phyloP scores from a whole-genome alignment of 352 stramenopile genomes.

The Phytophthora colocasiae region DNA sequence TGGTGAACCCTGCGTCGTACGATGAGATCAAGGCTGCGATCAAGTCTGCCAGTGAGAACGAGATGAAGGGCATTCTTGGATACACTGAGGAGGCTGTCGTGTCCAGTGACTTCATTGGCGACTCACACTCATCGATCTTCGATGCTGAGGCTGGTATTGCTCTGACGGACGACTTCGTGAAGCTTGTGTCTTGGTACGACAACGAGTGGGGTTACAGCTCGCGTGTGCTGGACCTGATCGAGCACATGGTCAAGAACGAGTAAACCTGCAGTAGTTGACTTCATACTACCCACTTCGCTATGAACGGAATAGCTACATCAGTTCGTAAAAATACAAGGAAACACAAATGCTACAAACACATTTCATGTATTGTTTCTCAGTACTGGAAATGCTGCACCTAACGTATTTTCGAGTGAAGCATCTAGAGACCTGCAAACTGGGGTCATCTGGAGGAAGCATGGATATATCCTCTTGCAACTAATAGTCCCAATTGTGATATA shows the following conservation, averaged over 20 bases:
- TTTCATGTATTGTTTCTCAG: too few species aligned
- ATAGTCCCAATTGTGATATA: too few species aligned
- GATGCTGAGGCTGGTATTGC: constrained; percentile 97
- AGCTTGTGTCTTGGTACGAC: constrained; percentile 99
- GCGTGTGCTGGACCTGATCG: constrained; percentile 97
- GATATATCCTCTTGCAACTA: too few species aligned
- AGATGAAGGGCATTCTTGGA: constrained; percentile 97
- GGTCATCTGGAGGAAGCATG: too few species aligned
- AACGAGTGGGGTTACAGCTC: constrained; percentile 99
- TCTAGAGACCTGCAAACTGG: too few species aligned
- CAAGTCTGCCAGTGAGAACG: constrained; percentile 94
- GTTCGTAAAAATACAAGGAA: constrained; percentile 81
- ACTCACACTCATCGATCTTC: constrained; percentile 98
- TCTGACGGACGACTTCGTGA: constrained; percentile 98
- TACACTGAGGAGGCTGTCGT: constrained; percentile 98
- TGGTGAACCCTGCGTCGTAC: constrained; percentile 94
- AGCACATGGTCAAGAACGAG: constrained; percentile 95
- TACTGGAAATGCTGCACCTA: too few species aligned
- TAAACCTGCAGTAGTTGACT: constrained; percentile 32
- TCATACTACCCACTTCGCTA: too few species aligned
- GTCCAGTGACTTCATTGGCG: constrained; percentile 97
- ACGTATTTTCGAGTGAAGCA: too few species aligned
- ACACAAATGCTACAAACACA: constrained; percentile 62
- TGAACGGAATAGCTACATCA: not conserved
- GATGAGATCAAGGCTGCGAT: constrained; percentile 98